These are phyloP conservation scores for Mucor plumbeus DNA, from an alignment of 371 early-diverging fungal genomes.

Conservation along the genomic window DNA sequence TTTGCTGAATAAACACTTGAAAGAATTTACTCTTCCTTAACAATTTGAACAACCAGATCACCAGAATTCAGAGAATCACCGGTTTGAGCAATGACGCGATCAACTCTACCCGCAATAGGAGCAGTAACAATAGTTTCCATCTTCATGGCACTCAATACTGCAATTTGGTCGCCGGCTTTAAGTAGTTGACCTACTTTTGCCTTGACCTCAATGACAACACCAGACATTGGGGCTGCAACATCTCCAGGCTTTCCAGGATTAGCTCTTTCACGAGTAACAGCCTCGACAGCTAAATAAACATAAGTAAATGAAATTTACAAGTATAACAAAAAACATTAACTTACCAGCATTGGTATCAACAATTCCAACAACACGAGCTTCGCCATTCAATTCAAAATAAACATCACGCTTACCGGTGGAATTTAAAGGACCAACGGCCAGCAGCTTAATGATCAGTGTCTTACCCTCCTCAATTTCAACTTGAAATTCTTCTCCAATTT, in stretches of 20 bases:
- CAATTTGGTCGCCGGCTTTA: constrained; percentile 89
- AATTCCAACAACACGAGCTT: constrained; percentile 85
- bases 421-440: constrained; percentile 88
- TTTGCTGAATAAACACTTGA: background rate
- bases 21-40: constrained; percentile 42
- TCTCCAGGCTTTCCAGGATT: constrained; percentile 78
- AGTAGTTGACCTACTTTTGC: constrained; percentile 81
- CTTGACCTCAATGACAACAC: constrained; percentile 90
- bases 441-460: constrained; percentile 86
- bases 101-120: constrained; percentile 80
- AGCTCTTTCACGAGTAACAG: constrained; percentile 78
- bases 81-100: constrained; percentile 69
- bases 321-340: background rate
- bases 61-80: constrained; percentile 83
- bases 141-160: constrained; percentile 95
- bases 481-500: constrained; percentile 86
- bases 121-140: constrained; percentile 95
- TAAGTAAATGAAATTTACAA: background rate
- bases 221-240: constrained; percentile 96
- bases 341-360: constrained; percentile 56
- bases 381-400: constrained; percentile 95
- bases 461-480: constrained; percentile 89
- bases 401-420: constrained; percentile 87
- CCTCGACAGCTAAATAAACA: constrained; percentile 54
- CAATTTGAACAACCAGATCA: constrained; percentile 77